Base-by-base conservation (phyloP, 2,329 filamentous ascomycete species). In the Ascomycota sp. region DNA sequence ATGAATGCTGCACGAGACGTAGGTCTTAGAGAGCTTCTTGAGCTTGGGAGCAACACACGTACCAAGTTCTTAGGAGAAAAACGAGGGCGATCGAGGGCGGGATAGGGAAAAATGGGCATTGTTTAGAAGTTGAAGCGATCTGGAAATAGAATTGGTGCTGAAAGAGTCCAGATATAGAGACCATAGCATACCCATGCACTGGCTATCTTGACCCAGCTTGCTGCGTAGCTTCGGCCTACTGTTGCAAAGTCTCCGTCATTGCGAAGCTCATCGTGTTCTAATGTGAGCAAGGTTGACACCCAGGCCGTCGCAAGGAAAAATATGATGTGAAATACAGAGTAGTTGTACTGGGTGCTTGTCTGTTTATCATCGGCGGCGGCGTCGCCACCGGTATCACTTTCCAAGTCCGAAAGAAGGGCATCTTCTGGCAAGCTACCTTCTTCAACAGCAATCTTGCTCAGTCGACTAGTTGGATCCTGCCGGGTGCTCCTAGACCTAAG, bases 121-220 rank as follows among this genome's bases (percentile, higher is more conserved):
- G n/a, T n/a, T n/a, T n/a, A 58, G 40, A 62, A 59, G 29, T 82
- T 81, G 47, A 94, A 94, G 30, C 86, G 66, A 42, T 92, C 85
- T 3, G 86, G 85, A 43, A 93, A 51, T 27, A 91, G 54, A 23
- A 91, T 65, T 3, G 89, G 89, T 27, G 89, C 89, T 26, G 92
- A 63, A 42, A 98, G 53, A 12, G 81, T 93, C 89, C 89, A 98
- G 20, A 74, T 68, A 47, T 95, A 98, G 52, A 98, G 79, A 30
- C 61, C 73, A 52, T 98, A 94, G 57, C 89, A 98, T 32, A 89
- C 75, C 89, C 89, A 98, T 12, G 86, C 75, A 53, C 85, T 92
- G 31, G 94, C 74, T 51, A 98, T 95, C 70, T 98, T 98, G 42
- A 94, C 83, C 89, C 91, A 98, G 47, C 82, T 93, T 21, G 89